These are phyloP conservation scores for Hanseniaspora thailandica DNA, from an alignment of 805 yeast genomes.

Conservation along the genomic window DNA sequence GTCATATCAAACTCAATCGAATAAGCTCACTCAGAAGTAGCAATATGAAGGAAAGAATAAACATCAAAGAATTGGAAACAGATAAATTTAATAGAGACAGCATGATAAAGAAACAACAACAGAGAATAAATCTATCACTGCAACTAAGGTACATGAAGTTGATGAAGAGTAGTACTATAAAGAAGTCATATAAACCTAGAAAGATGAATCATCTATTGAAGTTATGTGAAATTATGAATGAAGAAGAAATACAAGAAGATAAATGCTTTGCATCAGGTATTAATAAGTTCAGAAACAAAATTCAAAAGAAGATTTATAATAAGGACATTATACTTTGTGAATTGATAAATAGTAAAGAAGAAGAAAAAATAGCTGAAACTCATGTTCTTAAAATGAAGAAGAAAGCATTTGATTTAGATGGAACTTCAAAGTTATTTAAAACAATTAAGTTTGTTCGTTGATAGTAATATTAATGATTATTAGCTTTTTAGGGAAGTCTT, in stretches of 20 bases:
- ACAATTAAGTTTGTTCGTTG: neutral
- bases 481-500: too few relatives aligned
- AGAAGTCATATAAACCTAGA: neutral
- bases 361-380: neutral
- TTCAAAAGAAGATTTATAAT: neutral
- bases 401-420: neutral
- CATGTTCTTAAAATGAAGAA: too few relatives aligned
- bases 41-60: neutral
- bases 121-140: neutral
- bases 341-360: neutral
- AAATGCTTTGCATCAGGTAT: neutral
- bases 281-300: neutral
- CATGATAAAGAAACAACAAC: neutral
- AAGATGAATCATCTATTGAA: neutral
- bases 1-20: neutral
- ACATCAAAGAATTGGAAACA: neutral
- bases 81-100: neutral
- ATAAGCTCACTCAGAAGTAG: neutral
- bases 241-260: neutral
- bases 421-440: neutral
- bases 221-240: slow-evolving; percentile 3
- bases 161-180: neutral
- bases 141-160: neutral
- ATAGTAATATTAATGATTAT: too few relatives aligned
- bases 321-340: neutral